A percentile compares a stretch with the other conserved stretches of the same genome.
These are phyloP conservation scores for Trypanosoma mega DNA, from an alignment of 208 protist genomes.

Conservation along the genomic window DNA sequence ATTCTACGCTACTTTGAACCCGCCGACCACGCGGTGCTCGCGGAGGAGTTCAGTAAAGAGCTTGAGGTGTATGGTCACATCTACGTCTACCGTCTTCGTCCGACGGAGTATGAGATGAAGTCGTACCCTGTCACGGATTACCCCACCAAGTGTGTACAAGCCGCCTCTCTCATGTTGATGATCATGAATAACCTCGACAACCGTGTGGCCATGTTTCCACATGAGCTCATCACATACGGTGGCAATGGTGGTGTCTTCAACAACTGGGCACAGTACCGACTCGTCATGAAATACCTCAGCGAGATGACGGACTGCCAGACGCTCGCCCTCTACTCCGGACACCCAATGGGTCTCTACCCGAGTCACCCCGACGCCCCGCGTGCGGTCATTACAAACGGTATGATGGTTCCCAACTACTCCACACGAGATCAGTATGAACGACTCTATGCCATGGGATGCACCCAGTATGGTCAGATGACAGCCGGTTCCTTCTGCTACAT, in stretches of 20 bases:
- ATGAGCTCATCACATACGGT: conserved; percentile 91
- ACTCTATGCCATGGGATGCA: conserved; percentile 36
- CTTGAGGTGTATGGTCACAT: conserved; percentile 80
- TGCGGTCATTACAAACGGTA: conserved; percentile 88
- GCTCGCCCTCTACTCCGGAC: conserved; percentile 73
- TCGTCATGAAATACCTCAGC: conserved; percentile 84
- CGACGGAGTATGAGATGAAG: conserved; percentile 61
- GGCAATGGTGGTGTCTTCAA: conserved; percentile 84
- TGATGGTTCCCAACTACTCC: conserved; percentile 92
- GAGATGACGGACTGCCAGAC: conserved; percentile 86
- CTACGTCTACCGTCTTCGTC: conserved; percentile 90
- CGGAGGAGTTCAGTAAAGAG: conserved; percentile 70
- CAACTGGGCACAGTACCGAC: conserved; percentile 85
- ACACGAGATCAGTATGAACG: conserved; percentile 51
- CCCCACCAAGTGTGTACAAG: conserved; percentile 34
- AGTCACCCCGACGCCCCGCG: conserved; percentile 54
- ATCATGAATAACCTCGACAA: conserved; percentile 90
- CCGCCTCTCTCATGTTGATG: conserved; percentile 88
- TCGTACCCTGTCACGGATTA: conserved; percentile 26
- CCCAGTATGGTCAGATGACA: conserved; percentile 93
- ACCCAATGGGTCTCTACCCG: conserved; percentile 87
- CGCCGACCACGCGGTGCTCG: conserved; percentile 45
- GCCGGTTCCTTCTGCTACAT: conserved; percentile 75
- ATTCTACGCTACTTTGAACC: conserved; percentile 75
- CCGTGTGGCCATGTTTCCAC: conserved; percentile 82